Conservation (phyloP, 2,329 filamentous ascomycete genomes). For the Bipolaris bicolor region DNA sequence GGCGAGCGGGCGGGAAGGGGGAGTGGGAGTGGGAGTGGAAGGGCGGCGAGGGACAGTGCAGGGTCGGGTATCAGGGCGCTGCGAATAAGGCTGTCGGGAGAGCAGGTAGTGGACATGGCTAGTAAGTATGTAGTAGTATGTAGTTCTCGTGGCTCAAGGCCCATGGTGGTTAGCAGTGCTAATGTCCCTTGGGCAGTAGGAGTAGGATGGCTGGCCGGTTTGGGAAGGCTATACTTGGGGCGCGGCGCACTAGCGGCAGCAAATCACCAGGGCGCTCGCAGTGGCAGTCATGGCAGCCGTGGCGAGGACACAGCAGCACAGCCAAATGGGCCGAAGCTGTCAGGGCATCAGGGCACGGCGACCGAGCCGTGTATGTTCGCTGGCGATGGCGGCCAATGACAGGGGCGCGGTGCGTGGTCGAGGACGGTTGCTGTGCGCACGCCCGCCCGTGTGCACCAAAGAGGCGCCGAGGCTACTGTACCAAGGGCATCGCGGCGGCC, state of each 20-base stretch:
- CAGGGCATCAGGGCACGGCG: conserved; percentile 26
- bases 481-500: conserved; percentile 4
- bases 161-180: conserved; percentile 3
- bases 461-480: conserved; percentile 19
- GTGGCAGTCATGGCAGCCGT: too few species aligned
- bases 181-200: not conserved
- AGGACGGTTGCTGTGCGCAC: too few species aligned
- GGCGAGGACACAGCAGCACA: conserved; percentile 15
- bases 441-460: too few species aligned
- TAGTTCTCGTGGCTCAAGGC: not conserved
- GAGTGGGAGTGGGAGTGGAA: not conserved
- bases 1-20: not conserved
- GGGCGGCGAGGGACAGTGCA: not conserved
- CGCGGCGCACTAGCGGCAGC: too few species aligned
- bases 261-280: not conserved
- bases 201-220: conserved; percentile 12
- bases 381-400: conserved; percentile 18
- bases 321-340: conserved; percentile 22
- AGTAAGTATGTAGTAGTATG: conserved; percentile 5
- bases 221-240: conserved; percentile 11
- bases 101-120: not conserved
- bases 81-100: not conserved
- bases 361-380: conserved; percentile 18
- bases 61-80: not conserved
- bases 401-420: not conserved